Conservation (phyloP, 176 grass and related monocot genomes). For the Musa acuminata region DNA sequence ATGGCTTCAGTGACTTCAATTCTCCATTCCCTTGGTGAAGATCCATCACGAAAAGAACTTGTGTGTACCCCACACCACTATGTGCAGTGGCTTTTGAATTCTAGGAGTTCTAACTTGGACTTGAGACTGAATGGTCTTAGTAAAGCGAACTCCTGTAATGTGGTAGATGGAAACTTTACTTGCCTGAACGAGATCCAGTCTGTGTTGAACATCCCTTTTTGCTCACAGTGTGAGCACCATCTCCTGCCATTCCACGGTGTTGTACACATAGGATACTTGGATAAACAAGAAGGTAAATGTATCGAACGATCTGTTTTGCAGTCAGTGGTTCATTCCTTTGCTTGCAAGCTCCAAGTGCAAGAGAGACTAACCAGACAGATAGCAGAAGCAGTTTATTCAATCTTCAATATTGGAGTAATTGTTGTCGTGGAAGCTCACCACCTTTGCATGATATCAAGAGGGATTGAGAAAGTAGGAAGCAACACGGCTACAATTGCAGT, state of each 20-base stretch:
- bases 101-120: slow-evolving; percentile 47
- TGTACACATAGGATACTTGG: slow-evolving; percentile 70
- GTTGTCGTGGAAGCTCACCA: slow-evolving; percentile 91
- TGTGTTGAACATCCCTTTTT: slow-evolving; percentile 68
- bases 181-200: slow-evolving; percentile 35
- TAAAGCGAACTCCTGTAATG: slow-evolving; percentile 7
- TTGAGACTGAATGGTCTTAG: slow-evolving; percentile 42
- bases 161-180: slow-evolving; percentile 19
- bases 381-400: slow-evolving; percentile 66
- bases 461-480: slow-evolving; percentile 86
- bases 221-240: slow-evolving; percentile 93
- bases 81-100: slow-evolving; percentile 80
- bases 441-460: slow-evolving; percentile 89
- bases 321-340: slow-evolving; percentile 66
- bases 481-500: slow-evolving; percentile 84
- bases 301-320: slow-evolving; percentile 58
- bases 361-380: slow-evolving; percentile 97
- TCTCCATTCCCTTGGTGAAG: slow-evolving; percentile 65
- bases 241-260: slow-evolving; percentile 91
- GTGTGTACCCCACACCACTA: slow-evolving; percentile 60
- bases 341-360: slow-evolving; percentile 96
- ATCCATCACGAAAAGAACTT: slow-evolving; percentile 80
- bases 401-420: slow-evolving; percentile 42
- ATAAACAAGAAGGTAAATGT: slow-evolving; percentile 18
- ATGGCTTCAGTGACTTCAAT: slow-evolving; percentile 62